Percentiles rank a stretch among this genome's conserved stretches.
phyloP scores from a whole-genome alignment of 306 rosid species.

The Prosopis cineraria region DNA sequence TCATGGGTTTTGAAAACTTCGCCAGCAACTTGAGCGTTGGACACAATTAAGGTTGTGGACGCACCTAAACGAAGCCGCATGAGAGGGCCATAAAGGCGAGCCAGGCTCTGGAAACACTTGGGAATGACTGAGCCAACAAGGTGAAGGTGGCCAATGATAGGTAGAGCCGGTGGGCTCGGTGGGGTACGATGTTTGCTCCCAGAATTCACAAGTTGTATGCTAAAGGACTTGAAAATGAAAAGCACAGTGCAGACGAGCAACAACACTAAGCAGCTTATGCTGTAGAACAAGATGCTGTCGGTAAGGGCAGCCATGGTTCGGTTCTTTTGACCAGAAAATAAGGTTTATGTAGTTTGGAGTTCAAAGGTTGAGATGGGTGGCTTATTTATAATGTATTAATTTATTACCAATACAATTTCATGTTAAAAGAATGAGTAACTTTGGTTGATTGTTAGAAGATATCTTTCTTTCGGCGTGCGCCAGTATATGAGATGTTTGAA shows the following conservation, averaged over 20 bases:
- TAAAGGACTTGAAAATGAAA: constrained; percentile 12
- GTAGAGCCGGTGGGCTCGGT: constrained; percentile 52
- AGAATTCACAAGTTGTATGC: not conserved
- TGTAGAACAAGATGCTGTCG: constrained; percentile 13
- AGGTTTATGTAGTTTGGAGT: not conserved
- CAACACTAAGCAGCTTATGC: constrained; percentile 11
- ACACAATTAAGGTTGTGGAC: constrained; percentile 52
- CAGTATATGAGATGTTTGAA: not conserved
- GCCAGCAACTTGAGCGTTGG: constrained; percentile 54
- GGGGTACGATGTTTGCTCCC: constrained; percentile 29
- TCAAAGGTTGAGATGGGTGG: not conserved
- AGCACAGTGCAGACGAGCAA: constrained; percentile 22
- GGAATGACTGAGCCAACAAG: constrained; percentile 53
- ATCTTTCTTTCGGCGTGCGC: not conserved
- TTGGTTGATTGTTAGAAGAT: not conserved
- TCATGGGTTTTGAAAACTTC: constrained; percentile 61
- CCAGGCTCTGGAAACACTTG: constrained; percentile 56
- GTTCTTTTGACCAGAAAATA: not conserved
- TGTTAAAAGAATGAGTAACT: not conserved
- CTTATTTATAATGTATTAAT: not conserved
- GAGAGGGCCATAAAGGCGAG: constrained; percentile 57
- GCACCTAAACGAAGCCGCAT: constrained; percentile 58
- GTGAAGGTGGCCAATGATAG: constrained; percentile 59
- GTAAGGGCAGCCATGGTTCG: constrained; percentile 10
- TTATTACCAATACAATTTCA: not conserved